These are phyloP conservation scores for Paraphoma chrysanthemicola DNA, from an alignment of 2,329 filamentous ascomycete genomes.

Conservation along the genomic window DNA sequence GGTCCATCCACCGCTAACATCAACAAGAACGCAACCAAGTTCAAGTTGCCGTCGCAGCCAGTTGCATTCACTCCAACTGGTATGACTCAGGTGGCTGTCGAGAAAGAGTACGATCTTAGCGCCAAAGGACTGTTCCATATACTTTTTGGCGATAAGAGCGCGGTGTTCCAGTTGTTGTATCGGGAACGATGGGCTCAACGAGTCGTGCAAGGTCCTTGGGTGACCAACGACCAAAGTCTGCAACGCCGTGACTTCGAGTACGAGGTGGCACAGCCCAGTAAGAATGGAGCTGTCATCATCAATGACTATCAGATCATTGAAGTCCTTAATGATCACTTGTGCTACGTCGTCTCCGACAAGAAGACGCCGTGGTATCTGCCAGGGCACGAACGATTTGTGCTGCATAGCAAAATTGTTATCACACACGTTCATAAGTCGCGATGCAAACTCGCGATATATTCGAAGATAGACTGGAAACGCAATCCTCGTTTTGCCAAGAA, in stretches of 20 bases:
- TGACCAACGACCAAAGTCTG: constrained; percentile 70
- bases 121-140: constrained; percentile 96
- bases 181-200: constrained; percentile 63
- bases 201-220: constrained; percentile 88
- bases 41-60: constrained; percentile 81
- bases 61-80: constrained; percentile 84
- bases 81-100: constrained; percentile 76
- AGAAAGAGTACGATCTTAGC: constrained; percentile 86
- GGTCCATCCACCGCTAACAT: constrained; percentile 49
- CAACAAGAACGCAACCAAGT: constrained; percentile 66
- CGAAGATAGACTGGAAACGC: constrained; percentile 84
- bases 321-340: constrained; percentile 62
- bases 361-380: constrained; percentile 84
- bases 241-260: constrained; percentile 84
- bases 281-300: constrained; percentile 59
- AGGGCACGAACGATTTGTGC: constrained; percentile 76
- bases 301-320: constrained; percentile 89
- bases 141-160: constrained; percentile 94
- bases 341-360: constrained; percentile 71
- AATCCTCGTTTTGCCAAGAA: constrained; percentile 50
- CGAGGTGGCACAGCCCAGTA: constrained; percentile 65
- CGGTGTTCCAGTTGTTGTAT: constrained; percentile 90
- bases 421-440: constrained; percentile 91
- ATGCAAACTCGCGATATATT: constrained; percentile 89
- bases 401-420: constrained; percentile 91